Evolutionary conservation across 805 yeast genomes (phyloP).

Genomic region (Cyberlindnera bimundalis): DNA sequence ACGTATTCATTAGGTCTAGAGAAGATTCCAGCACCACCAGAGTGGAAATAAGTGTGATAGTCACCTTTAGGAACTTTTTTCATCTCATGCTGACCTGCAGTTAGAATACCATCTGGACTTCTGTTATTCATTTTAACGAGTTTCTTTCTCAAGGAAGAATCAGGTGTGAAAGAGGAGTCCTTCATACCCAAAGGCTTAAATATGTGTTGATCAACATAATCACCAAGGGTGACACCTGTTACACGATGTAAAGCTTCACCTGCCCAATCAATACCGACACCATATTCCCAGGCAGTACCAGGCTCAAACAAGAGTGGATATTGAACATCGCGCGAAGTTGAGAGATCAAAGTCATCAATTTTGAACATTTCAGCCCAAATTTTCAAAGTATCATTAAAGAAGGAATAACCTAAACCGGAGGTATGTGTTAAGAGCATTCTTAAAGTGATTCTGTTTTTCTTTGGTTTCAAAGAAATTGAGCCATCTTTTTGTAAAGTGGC

Average conservation of each 20-base stretch:
- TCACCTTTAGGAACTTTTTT: conserved; percentile 1
- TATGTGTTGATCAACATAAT: conserved; percentile 29
- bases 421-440: conserved; percentile 36
- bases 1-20: conserved; percentile 39
- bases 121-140: conserved; percentile 26
- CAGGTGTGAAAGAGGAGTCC: conserved; percentile 28
- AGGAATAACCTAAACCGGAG: conserved; percentile 36
- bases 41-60: conserved; percentile 20
- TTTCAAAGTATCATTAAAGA: conserved; percentile 25
- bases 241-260: conserved; percentile 32
- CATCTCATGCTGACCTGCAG: conserved; percentile 14
- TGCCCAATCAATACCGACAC: conserved; percentile 36
- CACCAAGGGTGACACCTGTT: conserved; percentile 29
- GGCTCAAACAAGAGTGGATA: conserved; percentile 35
- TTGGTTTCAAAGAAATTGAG: conserved; percentile 21
- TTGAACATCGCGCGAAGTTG: conserved; percentile 14
- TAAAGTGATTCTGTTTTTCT: conserved; percentile 32
- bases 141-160: conserved; percentile 15
- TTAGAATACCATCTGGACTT: conserved; percentile 16
- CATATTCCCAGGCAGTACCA: conserved; percentile 36
- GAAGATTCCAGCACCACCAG: conserved; percentile 44
- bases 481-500: conserved; percentile 26
- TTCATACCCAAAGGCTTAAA: conserved; percentile 31
- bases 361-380: conserved; percentile 23
- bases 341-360: conserved; percentile 19